phyloP scores from a whole-genome alignment of 352 stramenopile genomes.

The Pythium pyrilobum region DNA sequence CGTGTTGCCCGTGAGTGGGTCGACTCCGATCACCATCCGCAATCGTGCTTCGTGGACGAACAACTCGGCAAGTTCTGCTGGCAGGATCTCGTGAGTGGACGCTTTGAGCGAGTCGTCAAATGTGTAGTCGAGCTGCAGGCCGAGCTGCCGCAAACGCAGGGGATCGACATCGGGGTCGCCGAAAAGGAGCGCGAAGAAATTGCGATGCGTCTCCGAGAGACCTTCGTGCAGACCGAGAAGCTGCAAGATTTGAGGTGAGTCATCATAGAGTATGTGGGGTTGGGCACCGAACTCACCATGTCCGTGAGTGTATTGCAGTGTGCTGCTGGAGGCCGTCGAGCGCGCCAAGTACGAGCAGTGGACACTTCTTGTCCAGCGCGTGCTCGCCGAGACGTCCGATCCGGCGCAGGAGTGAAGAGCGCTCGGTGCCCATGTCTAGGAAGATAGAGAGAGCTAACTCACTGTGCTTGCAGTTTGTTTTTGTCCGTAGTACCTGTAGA shows the following conservation, averaged over 20 bases:
- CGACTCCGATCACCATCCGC: slow-evolving; percentile 17
- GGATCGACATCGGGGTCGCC: neutral
- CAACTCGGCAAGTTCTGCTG: slow-evolving; percentile 46
- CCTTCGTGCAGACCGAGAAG: slow-evolving; percentile 14
- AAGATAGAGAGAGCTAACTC: too few species aligned
- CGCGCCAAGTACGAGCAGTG: slow-evolving; percentile 21
- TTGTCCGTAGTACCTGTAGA: too few species aligned
- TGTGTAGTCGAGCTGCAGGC: slow-evolving; percentile 60
- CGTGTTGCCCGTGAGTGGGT: slow-evolving; percentile 81
- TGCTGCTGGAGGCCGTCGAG: slow-evolving; percentile 18
- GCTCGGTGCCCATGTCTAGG: too few species aligned
- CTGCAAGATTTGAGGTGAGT: slow-evolving; percentile 9
- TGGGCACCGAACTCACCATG: neutral
- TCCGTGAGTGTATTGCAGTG: neutral
- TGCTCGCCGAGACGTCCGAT: neutral
- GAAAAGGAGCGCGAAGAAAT: slow-evolving; percentile 7
- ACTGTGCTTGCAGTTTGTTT: too few species aligned
- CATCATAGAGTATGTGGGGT: neutral
- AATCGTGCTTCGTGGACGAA: slow-evolving; percentile 48
- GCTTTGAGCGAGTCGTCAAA: slow-evolving; percentile 63
- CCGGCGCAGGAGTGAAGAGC: too few species aligned
- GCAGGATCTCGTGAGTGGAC: slow-evolving; percentile 48
- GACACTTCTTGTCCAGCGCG: slow-evolving; percentile 12
- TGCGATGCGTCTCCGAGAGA: slow-evolving; percentile 5
- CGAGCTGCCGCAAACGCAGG: slow-evolving; percentile 35